Evolutionary conservation across 305 asterid genomes (phyloP).

Genomic region (Fraxinus platypoda): DNA sequence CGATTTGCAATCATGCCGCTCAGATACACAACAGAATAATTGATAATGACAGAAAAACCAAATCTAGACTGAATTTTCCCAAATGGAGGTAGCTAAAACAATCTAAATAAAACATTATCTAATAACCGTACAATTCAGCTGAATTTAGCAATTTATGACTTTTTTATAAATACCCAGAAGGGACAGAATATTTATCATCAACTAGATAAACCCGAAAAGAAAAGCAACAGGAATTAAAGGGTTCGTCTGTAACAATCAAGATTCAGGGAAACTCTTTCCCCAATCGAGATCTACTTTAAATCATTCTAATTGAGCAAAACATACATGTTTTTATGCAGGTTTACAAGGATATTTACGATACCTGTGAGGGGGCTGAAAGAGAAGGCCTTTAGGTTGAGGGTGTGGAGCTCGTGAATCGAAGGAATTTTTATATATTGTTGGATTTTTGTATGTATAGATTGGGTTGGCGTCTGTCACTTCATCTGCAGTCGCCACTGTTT

Average conservation of each 20-base stretch:
- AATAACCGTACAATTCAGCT: constrained; percentile 2
- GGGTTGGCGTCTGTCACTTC: neutral
- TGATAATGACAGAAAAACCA: neutral
- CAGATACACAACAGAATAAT: constrained; percentile 7
- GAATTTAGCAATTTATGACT: neutral
- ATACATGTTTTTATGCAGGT: neutral
- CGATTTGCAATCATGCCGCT: constrained; percentile 19
- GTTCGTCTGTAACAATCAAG: constrained; percentile 18
- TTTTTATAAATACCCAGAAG: neutral
- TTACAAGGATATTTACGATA: neutral
- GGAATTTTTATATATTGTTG: neutral
- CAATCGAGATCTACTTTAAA: constrained; percentile 20
- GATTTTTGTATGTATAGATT: neutral
- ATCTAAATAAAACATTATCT: neutral
- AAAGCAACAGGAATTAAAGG: neutral
- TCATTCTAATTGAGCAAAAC: neutral
- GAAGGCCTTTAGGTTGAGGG: constrained; percentile 22
- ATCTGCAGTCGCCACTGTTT: neutral
- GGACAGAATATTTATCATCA: neutral
- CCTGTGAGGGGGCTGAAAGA: constrained; percentile 22
- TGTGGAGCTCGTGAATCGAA: constrained; percentile 24
- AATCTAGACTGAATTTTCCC: neutral
- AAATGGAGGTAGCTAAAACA: neutral
- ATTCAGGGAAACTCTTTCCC: neutral
- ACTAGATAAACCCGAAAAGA: neutral